Conservation (phyloP, 169 alveolate genomes). For the Cryptosporidium canis region DNA sequence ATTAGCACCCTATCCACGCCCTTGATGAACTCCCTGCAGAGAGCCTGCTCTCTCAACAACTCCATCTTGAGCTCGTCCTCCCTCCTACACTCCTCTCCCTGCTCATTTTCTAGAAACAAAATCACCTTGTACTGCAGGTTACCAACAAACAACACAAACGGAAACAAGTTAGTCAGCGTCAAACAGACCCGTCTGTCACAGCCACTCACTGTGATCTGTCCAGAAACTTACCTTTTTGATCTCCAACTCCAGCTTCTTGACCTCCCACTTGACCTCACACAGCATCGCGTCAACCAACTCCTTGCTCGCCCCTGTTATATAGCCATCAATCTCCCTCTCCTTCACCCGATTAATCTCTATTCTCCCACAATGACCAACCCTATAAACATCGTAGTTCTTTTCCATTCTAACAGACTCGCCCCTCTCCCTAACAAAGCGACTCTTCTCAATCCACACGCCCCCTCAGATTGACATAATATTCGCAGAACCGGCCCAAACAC, state of each 20-base stretch:
- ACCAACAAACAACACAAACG: not conserved
- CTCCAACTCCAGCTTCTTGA: conserved; percentile 34
- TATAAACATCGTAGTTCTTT: conserved; percentile 22
- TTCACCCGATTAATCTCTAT: conserved; percentile 1
- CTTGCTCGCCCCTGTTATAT: conserved; percentile 24
- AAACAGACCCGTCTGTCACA: not conserved
- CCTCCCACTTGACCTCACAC: conserved; percentile 47
- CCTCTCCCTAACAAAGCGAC: no score
- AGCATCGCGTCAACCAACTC: conserved; percentile 49
- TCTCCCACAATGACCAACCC: conserved; percentile 5
- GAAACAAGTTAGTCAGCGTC: not conserved
- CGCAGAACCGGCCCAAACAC: no score
- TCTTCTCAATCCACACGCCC: no score
- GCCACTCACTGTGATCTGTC: not conserved
- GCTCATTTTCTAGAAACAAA: conserved; percentile 37
- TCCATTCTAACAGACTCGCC: not conserved
- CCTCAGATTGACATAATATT: no score
- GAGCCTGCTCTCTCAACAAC: conserved; percentile 23
- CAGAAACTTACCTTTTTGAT: conserved; percentile 44
- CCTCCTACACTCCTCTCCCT: not conserved
- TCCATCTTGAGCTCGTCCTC: conserved; percentile 52
- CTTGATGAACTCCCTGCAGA: conserved; percentile 17
- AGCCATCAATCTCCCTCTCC: conserved; percentile 25
- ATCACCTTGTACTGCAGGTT: conserved; percentile 18
- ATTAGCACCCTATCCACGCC: conserved; percentile 36